Conservation (phyloP, 2,329 filamentous ascomycete genomes). For the Exophiala calicioides region DNA sequence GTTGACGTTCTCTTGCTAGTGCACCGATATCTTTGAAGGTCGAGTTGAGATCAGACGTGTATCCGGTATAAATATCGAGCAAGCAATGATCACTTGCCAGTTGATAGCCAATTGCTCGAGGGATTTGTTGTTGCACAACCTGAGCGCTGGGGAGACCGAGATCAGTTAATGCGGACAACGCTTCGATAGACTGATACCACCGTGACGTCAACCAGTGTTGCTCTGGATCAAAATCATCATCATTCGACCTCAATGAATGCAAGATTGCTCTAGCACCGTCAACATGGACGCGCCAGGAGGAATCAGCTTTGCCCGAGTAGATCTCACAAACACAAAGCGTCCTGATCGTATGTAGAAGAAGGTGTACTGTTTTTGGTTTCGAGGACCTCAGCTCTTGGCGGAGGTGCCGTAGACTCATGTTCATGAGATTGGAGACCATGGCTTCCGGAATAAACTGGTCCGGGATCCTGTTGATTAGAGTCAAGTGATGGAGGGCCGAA, state of each 20-base stretch:
- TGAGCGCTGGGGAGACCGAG: slow-evolving; percentile 4
- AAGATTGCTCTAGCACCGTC: slow-evolving; percentile 44
- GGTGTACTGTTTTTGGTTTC: slow-evolving; percentile 13
- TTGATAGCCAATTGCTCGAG: neutral
- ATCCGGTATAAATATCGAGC: slow-evolving; percentile 18
- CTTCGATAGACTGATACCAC: slow-evolving; percentile 34
- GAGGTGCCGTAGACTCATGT: slow-evolving; percentile 44
- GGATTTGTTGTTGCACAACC: neutral
- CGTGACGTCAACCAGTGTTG: slow-evolving; percentile 36
- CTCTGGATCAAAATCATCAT: slow-evolving; percentile 25
- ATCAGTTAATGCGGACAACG: slow-evolving; percentile 10
- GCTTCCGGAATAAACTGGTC: slow-evolving; percentile 39
- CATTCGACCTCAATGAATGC: neutral
- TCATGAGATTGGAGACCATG: slow-evolving; percentile 42
- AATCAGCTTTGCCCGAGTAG: slow-evolving; percentile 44
- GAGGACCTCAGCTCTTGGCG: slow-evolving; percentile 40
- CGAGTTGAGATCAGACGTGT: slow-evolving; percentile 4
- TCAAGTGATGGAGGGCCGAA: slow-evolving; percentile 45
- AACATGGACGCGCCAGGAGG: slow-evolving; percentile 46
- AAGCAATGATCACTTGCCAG: neutral
- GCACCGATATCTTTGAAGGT: slow-evolving; percentile 15
- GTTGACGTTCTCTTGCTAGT: slow-evolving; percentile 11
- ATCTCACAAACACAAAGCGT: slow-evolving; percentile 47
- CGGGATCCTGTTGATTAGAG: slow-evolving; percentile 38
- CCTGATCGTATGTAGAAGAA: slow-evolving; percentile 44